phyloP scores from a whole-genome alignment of 352 stramenopile genomes.

The Phytophthora cactorum region DNA sequence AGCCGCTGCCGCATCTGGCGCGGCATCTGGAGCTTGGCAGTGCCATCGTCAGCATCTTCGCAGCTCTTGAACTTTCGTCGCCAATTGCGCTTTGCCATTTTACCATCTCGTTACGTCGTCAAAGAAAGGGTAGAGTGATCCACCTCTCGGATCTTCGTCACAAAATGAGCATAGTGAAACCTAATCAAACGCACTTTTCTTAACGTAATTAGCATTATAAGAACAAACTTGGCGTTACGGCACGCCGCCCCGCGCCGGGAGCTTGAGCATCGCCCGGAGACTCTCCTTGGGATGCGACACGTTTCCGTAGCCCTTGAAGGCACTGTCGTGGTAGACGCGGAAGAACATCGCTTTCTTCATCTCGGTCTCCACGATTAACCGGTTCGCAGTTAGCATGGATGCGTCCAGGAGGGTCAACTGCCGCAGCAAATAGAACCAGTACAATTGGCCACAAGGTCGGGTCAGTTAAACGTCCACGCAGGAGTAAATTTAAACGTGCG shows the following conservation, averaged over 20 bases:
- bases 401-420: constrained; percentile 65
- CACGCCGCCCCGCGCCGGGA: constrained; percentile 32
- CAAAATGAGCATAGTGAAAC: background rate
- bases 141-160: background rate
- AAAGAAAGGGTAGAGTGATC: constrained; percentile 21
- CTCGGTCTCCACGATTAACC: constrained; percentile 70
- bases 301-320: constrained; percentile 80
- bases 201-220: constrained; percentile 27
- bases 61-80: constrained; percentile 23
- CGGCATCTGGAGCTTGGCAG: constrained; percentile 22
- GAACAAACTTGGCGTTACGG: constrained; percentile 24
- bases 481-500: background rate
- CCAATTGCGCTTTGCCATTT: constrained; percentile 26
- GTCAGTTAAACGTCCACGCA: constrained; percentile 19
- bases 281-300: constrained; percentile 72
- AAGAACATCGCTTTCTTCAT: constrained; percentile 77
- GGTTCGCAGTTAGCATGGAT: constrained; percentile 71
- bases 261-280: constrained; percentile 58
- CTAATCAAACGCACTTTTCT: constrained; percentile 12
- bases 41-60: constrained; percentile 11
- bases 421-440: background rate
- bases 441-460: background rate
- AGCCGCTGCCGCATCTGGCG: constrained; percentile 23
- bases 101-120: constrained; percentile 32
- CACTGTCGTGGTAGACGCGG: constrained; percentile 71